A percentile compares a stretch with the other conserved stretches of the same genome.
phyloP scores from a whole-genome alignment of 176 grass and related monocot genomes.

The Triticum timopheevii region DNA sequence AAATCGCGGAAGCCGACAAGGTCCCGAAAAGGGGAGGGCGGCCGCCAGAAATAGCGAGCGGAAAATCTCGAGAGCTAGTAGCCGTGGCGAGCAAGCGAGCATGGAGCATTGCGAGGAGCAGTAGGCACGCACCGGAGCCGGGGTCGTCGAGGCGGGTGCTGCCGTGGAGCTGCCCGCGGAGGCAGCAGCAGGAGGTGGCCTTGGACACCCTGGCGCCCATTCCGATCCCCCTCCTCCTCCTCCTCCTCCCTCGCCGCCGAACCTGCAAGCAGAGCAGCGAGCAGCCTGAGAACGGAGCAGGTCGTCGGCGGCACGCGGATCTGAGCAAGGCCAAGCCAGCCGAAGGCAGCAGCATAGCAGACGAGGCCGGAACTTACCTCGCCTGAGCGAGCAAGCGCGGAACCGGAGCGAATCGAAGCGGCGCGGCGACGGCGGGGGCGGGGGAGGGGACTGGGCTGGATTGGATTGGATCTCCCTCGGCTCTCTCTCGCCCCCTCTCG shows the following conservation, averaged over 20 bases:
- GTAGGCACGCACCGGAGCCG: slow-evolving; percentile 42
- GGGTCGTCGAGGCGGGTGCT: slow-evolving; percentile 38
- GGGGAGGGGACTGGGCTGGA: neutral
- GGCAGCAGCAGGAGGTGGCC: slow-evolving; percentile 54
- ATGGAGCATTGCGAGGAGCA: neutral
- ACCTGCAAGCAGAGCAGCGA: slow-evolving; percentile 24
- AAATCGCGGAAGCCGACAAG: neutral
- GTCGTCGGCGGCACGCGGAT: slow-evolving; percentile 14
- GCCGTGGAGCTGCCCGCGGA: slow-evolving; percentile 52
- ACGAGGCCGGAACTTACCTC: neutral
- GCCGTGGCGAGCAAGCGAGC: neutral
- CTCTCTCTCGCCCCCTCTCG: neutral
- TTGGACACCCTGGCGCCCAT: slow-evolving; percentile 79
- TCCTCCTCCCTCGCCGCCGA: neutral
- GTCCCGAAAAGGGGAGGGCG: neutral
- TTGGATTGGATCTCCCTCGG: slow-evolving; percentile 58
- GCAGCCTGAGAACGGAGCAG: neutral
- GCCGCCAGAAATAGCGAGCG: neutral
- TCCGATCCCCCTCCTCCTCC: slow-evolving; percentile 30
- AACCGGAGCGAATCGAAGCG: neutral
- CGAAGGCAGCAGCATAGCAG: too few relatives aligned
- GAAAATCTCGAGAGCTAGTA: neutral
- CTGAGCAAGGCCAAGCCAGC: neutral
- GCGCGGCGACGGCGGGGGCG: neutral
- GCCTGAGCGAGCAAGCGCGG: neutral